Percentiles rank a stretch among this genome's conserved stretches.
These are phyloP conservation scores for Globisporangium echinulatum DNA, from an alignment of 352 stramenopile species.

Conservation along the genomic window DNA sequence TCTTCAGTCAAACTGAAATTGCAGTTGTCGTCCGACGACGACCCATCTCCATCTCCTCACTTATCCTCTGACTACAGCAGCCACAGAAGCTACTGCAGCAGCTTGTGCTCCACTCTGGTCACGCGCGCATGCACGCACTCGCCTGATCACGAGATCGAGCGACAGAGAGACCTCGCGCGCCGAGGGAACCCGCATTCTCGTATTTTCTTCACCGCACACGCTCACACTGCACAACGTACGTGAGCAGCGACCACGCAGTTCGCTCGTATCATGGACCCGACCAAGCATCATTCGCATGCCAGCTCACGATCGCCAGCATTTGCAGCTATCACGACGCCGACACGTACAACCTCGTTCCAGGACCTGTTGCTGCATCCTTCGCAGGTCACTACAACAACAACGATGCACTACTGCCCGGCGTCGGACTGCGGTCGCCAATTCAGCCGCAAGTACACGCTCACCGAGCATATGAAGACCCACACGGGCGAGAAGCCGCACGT, in stretches of 20 bases:
- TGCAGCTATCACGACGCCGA: not conserved
- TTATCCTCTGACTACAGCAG: too few species aligned
- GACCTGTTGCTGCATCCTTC: conserved; percentile 46
- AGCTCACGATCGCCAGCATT: not conserved
- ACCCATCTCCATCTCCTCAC: not conserved
- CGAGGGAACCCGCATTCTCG: not conserved
- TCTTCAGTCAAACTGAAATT: too few species aligned
- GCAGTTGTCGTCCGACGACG: not conserved
- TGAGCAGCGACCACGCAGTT: not conserved
- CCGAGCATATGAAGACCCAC: conserved; percentile 55
- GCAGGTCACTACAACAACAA: conserved; percentile 7
- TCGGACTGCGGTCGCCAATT: conserved; percentile 22
- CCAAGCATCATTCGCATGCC: not conserved
- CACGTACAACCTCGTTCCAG: conserved; percentile 16
- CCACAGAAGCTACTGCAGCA: too few species aligned
- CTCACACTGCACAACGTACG: not conserved
- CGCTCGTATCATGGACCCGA: not conserved
- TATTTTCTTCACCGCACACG: not conserved
- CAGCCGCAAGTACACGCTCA: conserved; percentile 48
- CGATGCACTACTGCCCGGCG: conserved; percentile 19
- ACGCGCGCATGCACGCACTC: not conserved
- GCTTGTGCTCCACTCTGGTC: not conserved
- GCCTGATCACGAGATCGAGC: not conserved
- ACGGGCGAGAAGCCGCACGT: conserved; percentile 47
- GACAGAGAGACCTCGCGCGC: not conserved